Conservation (phyloP, 371 early-diverging fungal genomes). For the Rhizopus arrhizus region DNA sequence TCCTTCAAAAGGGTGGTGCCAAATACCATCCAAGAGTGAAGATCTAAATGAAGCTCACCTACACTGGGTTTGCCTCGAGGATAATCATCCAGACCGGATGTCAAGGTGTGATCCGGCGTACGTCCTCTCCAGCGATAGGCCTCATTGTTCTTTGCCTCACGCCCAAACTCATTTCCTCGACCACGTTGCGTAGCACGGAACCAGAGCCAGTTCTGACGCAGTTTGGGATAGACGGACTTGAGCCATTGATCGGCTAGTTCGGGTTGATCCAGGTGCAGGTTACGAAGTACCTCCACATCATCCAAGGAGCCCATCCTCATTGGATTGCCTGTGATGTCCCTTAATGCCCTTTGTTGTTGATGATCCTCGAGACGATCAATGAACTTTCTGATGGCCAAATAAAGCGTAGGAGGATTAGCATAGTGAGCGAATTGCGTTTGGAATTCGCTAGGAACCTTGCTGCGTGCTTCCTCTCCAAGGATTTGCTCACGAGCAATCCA, state of each 20-base stretch:
- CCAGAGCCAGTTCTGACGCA: conserved; percentile 80
- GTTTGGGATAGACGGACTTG: conserved; percentile 63
- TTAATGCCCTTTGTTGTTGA: conserved; percentile 1
- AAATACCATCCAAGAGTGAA: conserved; percentile 88
- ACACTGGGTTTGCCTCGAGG: conserved; percentile 78
- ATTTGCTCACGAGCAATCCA: conserved; percentile 97
- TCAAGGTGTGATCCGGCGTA: conserved; percentile 80
- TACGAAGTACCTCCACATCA: conserved; percentile 44
- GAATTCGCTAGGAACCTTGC: conserved; percentile 89
- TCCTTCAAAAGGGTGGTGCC: conserved; percentile 70
- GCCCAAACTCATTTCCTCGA: conserved; percentile 60
- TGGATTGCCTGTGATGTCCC: conserved; percentile 11
- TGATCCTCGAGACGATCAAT: conserved; percentile 47
- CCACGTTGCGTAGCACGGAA: conserved; percentile 82
- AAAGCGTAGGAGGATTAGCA: conserved; percentile 93
- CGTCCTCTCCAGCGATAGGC: conserved; percentile 94
- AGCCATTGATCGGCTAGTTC: conserved; percentile 62
- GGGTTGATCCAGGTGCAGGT: conserved; percentile 52
- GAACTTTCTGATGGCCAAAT: conserved; percentile 69
- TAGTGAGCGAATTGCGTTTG: conserved; percentile 91
- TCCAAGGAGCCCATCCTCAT: conserved; percentile 27
- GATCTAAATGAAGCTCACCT: conserved; percentile 89
- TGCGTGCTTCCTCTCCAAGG: conserved; percentile 90
- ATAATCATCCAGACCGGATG: conserved; percentile 96
- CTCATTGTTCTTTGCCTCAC: conserved; percentile 52